These are phyloP conservation scores for Plantago coronopus DNA, from an alignment of 305 asterid species.

Conservation along the genomic window DNA sequence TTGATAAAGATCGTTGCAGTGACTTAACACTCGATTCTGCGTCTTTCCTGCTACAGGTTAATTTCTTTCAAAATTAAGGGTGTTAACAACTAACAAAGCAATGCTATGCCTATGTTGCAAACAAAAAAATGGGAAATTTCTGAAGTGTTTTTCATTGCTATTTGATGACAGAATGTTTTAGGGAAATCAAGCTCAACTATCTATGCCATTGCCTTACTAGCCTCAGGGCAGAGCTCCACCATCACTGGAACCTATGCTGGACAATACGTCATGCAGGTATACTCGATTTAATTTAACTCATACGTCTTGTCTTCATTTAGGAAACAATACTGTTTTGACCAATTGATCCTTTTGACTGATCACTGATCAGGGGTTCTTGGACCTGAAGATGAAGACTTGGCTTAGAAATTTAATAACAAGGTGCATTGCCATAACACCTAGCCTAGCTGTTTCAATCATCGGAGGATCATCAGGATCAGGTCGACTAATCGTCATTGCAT, in stretches of 20 bases:
- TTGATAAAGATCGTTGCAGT: slow-evolving; percentile 40
- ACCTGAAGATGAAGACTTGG: slow-evolving; percentile 78
- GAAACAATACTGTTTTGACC: background rate
- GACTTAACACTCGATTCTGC: slow-evolving; percentile 82
- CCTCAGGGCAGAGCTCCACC: slow-evolving; percentile 92
- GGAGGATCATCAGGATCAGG: slow-evolving; percentile 93
- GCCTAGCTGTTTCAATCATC: slow-evolving; percentile 71
- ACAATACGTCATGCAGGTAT: slow-evolving; percentile 86
- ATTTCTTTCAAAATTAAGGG: too few relatives aligned
- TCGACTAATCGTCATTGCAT: slow-evolving; percentile 79
- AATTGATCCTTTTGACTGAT: background rate
- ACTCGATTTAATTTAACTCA: background rate
- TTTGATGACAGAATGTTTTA: slow-evolving; percentile 56
- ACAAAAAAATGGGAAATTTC: too few relatives aligned
- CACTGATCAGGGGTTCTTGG: slow-evolving; percentile 64
- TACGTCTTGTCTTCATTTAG: too few relatives aligned
- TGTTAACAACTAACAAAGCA: too few relatives aligned
- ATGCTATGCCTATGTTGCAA: too few relatives aligned
- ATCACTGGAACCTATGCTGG: slow-evolving; percentile 97
- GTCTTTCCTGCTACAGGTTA: slow-evolving; percentile 85
- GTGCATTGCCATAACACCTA: slow-evolving; percentile 82
- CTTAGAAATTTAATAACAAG: slow-evolving; percentile 71
- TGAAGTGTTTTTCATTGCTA: background rate
- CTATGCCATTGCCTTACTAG: slow-evolving; percentile 79
- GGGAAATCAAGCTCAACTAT: slow-evolving; percentile 76